Conservation (phyloP, 1,284 basidiomycete genomes). For the Hortiboletus rubellus region DNA sequence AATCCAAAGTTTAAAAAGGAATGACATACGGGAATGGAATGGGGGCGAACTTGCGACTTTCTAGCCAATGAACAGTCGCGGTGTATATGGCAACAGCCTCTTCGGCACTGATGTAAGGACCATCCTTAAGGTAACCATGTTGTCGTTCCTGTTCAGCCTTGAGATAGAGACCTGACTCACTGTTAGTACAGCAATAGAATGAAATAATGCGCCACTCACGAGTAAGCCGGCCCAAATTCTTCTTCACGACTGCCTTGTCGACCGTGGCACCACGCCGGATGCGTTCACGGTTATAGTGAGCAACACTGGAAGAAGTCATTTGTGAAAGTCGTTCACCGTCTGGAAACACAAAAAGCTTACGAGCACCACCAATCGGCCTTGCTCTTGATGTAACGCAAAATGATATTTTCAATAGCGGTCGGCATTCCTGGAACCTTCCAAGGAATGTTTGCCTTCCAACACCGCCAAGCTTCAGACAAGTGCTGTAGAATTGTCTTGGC, state of each 20-base stretch:
- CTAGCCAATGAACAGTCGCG: conserved; percentile 96
- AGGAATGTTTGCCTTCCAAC: conserved; percentile 99
- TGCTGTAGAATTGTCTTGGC: conserved; percentile 98
- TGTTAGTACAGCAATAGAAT: conserved; percentile 9
- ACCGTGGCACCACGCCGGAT: conserved; percentile 97
- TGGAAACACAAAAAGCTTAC: conserved; percentile 47
- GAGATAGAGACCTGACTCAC: conserved; percentile 73
- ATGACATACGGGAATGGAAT: conserved; percentile 88
- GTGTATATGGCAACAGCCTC: conserved; percentile 98
- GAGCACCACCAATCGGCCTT: conserved; percentile 99
- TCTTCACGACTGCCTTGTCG: conserved; percentile 98
- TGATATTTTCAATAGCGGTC: conserved; percentile 98
- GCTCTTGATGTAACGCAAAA: conserved; percentile 98
- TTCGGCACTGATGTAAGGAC: conserved; percentile 95
- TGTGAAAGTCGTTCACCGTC: background rate
- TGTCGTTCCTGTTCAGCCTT: conserved; percentile 98
- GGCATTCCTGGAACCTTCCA: conserved; percentile 99
- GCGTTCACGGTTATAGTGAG: conserved; percentile 93
- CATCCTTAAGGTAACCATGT: conserved; percentile 96
- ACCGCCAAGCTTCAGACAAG: conserved; percentile 96
- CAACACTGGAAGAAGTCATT: conserved; percentile 53
- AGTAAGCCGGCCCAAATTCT: conserved; percentile 89
- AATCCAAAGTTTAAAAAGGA: background rate
- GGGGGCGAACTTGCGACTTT: conserved; percentile 93
- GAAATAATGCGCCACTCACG: conserved; percentile 45